These are phyloP conservation scores for Aechmea fasciata DNA, from an alignment of 176 grass and related monocot genomes.

Conservation along the genomic window DNA sequence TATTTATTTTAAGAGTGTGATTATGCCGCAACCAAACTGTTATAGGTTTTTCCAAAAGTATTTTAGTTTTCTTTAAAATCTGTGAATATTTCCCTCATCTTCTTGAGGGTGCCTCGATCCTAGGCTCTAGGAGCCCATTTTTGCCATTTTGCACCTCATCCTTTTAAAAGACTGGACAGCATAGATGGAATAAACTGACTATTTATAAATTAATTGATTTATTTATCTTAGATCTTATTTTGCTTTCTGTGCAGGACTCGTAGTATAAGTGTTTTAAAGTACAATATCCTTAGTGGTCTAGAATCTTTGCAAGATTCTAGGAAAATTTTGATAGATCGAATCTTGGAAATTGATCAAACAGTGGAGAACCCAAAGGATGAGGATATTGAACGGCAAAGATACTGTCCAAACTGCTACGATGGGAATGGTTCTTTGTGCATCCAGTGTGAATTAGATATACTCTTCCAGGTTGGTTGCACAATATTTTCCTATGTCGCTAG, in stretches of 20 bases:
- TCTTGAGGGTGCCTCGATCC: no score
- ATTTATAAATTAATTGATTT: background rate
- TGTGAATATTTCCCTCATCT: no score
- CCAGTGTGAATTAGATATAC: slow-evolving; percentile 76
- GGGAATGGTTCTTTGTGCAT: slow-evolving; percentile 82
- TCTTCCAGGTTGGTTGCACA: slow-evolving; percentile 53
- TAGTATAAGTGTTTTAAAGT: slow-evolving; percentile 62
- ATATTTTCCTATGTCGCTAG: background rate
- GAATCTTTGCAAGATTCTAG: slow-evolving; percentile 72
- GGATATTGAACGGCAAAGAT: slow-evolving; percentile 69
- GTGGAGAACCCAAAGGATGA: slow-evolving; percentile 78
- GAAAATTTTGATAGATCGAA: slow-evolving; percentile 48
- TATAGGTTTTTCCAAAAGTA: no score
- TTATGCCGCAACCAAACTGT: no score
- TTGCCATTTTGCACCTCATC: slow-evolving; percentile 6
- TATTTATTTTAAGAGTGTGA: no score
- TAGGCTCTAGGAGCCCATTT: no score
- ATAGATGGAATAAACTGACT: background rate
- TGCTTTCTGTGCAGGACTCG: slow-evolving; percentile 42
- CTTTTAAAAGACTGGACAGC: background rate
- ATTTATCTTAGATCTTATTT: background rate
- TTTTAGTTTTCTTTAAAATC: no score
- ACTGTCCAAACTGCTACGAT: slow-evolving; percentile 83
- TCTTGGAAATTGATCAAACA: slow-evolving; percentile 76
- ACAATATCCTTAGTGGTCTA: slow-evolving; percentile 64